Base-by-base conservation (phyloP, 305 asterid genomes). In the Fraxinus ornus region DNA sequence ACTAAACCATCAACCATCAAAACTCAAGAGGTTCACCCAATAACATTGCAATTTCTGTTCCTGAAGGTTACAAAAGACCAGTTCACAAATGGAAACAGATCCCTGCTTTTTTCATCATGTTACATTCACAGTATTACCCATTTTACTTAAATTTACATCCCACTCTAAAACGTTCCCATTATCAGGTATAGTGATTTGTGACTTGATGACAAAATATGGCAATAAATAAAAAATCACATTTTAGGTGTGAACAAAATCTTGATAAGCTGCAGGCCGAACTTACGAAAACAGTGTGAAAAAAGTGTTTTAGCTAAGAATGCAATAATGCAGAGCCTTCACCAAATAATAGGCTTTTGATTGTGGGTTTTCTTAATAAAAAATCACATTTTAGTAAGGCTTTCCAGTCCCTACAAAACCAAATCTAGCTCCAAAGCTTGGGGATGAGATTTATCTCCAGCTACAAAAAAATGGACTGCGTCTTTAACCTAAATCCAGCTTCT, bases 91-190 rank as follows among this genome's bases (percentile, higher is more conserved):
- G 82, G 85, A 86, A 88, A 86, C 90, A 89, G 88, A 36, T 52
- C 89, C 88, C 94, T 89, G 93, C 91, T 88, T 91, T 90, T 86
- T 84, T 80, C 87, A 83, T 87, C 92, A 91, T 87, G 89, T 84
- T 76, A 62, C 26, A 2, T 3, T 4, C 44, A 28, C n/a, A 35
- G 55, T 19, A 19, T 8, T 19, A 7, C 52, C 4, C 7, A 52
- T 52, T 52, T 17, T 52, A 15, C 21, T 15, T 52, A 17, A 52
- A 13, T 17, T 15, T 19, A 4, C 24, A 17, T 55, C 5, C 8
- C n/a, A 19, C 13, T 41, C 52, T 1, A 9, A 41, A 41, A 41
- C 52, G 0, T 2, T 33, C 36, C 6, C 36, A 33, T 33, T 33
- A 33, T 33, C 36, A 33, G 36, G 4, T 33, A 33, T 33, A 33